phyloP scores from a whole-genome alignment of 2,329 filamentous ascomycete species.

The Paraconiothyrium sp. region DNA sequence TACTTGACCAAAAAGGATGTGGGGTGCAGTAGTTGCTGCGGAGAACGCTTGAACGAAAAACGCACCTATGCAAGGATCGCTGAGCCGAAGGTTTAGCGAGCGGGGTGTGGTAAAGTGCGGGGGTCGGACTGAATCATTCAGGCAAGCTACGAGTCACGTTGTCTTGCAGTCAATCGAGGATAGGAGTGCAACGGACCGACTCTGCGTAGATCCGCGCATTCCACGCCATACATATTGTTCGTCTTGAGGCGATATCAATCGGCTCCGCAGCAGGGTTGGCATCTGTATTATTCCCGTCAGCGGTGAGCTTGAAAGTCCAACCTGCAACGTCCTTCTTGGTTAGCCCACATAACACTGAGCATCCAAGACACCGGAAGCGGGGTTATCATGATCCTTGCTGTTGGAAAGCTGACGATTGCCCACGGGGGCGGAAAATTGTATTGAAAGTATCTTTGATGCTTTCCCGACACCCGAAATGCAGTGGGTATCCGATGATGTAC shows the following conservation, averaged over 20 bases:
- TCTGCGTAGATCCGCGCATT: not conserved
- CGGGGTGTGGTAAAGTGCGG: constrained; percentile 15
- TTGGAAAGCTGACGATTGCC: not conserved
- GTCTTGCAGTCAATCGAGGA: not conserved
- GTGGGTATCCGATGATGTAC: constrained; percentile 17
- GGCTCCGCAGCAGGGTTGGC: not conserved
- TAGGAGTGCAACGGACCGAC: not conserved
- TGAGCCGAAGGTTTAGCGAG: constrained; percentile 28
- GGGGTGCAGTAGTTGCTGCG: constrained; percentile 44
- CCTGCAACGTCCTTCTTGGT: not conserved
- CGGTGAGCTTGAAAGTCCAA: not conserved
- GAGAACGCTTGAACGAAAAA: constrained; percentile 16
- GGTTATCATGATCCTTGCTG: constrained; percentile 3
- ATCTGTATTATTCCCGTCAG: not conserved
- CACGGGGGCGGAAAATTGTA: not conserved
- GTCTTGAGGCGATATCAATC: not conserved
- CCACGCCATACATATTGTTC: not conserved
- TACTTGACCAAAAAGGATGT: constrained; percentile 32
- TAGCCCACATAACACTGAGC: constrained; percentile 2
- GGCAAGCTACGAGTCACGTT: not conserved
- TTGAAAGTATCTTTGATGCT: constrained; percentile 11
- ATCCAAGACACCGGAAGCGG: constrained; percentile 11
- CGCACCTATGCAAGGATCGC: constrained; percentile 10
- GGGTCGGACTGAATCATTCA: constrained; percentile 8
- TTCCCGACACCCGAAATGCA: constrained; percentile 12